Base-by-base conservation (phyloP, 495 filamentous ascomycete species). In the Daldinia bambusicola region DNA sequence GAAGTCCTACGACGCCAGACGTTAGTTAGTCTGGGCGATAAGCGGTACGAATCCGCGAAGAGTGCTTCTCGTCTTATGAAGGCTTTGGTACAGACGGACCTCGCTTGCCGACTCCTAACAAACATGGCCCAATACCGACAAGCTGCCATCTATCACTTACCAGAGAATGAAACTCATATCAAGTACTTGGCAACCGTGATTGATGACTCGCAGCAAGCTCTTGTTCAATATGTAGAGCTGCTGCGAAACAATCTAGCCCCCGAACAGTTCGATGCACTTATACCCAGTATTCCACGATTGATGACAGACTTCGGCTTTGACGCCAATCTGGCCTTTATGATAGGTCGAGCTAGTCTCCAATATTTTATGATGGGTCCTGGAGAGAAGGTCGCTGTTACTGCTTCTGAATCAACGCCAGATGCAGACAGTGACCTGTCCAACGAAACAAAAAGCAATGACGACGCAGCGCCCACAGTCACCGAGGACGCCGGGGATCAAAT, bases 71-170 rank as follows among this genome's bases (percentile, higher is more conserved):
- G 93, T 32, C 86, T 98, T 10, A 89, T 97, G 80, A 90, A 88
- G 73, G 90, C 91, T 0, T 80, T 99, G 36, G 90, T 88, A 6
- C 86, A 91, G n/a, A 84, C 83, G 6, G 83, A 85, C 60, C 84
- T 98, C 51, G 91, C 91, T 30, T 91, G 90, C 13, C 89, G 91
- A 66, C 83, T 98, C 7, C 86, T 98, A 22, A 86, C 97, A 69
- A 89, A 94, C 45, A 93, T 99, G 75, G 94, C 94, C 2, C 94
- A 97, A 71, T 92, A 97, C 74, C 87, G 92, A 32, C 87, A 93
- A 74, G 90, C 89, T 9, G 94, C 91, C 67, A 87, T 95, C 36
- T 95, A 89, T 78, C 88, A 87, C 16, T 81, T 92, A 37, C 80
- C 86, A 6, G 88, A 92, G 48, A 81, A 82, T 32, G 86, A 89